Conservation (phyloP, 2,329 filamentous ascomycete genomes). For the Aspergillus ruber region DNA sequence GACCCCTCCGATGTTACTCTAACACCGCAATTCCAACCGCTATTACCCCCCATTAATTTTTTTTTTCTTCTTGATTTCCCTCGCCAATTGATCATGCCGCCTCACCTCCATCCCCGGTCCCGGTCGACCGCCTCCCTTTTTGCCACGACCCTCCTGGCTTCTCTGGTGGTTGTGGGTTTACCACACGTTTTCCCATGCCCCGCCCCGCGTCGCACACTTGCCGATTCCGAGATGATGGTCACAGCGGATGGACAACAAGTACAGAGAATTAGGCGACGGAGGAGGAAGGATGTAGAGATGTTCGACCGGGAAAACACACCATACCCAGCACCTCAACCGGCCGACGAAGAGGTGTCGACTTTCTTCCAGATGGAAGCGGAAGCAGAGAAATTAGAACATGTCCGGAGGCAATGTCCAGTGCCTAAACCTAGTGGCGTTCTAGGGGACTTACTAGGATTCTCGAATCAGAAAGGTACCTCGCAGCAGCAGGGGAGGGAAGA, state of each 20-base stretch:
- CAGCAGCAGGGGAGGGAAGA: conserved; percentile 3
- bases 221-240: conserved; percentile 55
- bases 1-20: conserved; percentile 8
- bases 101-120: conserved; percentile 84
- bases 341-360: conserved; percentile 39
- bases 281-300: conserved; percentile 26
- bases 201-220: conserved; percentile 66
- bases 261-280: conserved; percentile 29
- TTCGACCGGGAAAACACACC: conserved; percentile 9
- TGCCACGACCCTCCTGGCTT: conserved; percentile 81
- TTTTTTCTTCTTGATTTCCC: not conserved
- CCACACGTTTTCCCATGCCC: conserved; percentile 91
- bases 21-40: conserved; percentile 1
- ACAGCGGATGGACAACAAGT: conserved; percentile 39
- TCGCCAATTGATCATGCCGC: conserved; percentile 56
- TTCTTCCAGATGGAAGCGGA: conserved; percentile 38
- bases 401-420: conserved; percentile 75
- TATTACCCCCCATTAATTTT: not conserved
- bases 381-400: conserved; percentile 34
- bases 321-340: conserved; percentile 11
- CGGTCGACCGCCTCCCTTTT: conserved; percentile 91
- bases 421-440: conserved; percentile 80
- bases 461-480: conserved; percentile 26
- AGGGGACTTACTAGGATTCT: conserved; percentile 68
- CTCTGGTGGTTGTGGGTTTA: conserved; percentile 84